Evolutionary conservation across 805 yeast species (phyloP).

Genomic region (Myxozyma kluyveri): DNA sequence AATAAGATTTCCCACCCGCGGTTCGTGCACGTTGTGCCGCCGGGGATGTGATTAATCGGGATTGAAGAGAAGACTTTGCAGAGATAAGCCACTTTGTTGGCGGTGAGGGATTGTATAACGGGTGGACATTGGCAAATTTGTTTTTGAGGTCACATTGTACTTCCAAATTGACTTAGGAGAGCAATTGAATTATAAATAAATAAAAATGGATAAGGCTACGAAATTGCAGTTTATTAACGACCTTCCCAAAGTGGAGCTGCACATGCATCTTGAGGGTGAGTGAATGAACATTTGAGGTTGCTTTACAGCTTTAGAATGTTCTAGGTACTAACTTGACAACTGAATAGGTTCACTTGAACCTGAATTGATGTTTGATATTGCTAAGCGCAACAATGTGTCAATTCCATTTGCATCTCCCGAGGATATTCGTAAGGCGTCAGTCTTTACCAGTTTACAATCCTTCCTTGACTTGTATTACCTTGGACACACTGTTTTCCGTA

Average conservation of each 20-base stretch:
- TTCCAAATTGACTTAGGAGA: too few species aligned
- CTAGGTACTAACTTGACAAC: not conserved
- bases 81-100: too few species aligned
- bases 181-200: not conserved
- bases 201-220: conserved; percentile 22
- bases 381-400: conserved; percentile 58
- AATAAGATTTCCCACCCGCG: too few species aligned
- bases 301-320: not conserved
- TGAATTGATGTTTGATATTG: conserved; percentile 64
- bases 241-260: conserved; percentile 85
- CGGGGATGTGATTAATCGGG: too few species aligned
- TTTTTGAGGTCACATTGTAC: too few species aligned
- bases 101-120: not conserved
- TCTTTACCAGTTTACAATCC: conserved; percentile 69
- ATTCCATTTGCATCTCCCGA: conserved; percentile 59
- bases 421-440: conserved; percentile 55
- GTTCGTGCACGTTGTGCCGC: too few species aligned
- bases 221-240: conserved; percentile 52
- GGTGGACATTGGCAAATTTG: not conserved
- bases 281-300: not conserved
- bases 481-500: conserved; percentile 71
- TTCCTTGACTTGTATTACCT: conserved; percentile 75
- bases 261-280: conserved; percentile 76
- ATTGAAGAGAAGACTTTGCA: too few species aligned
- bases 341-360: conserved; percentile 56